Evolutionary conservation across 345 rosid genomes (phyloP).

Genomic region (Raphanus raphanistrum): DNA sequence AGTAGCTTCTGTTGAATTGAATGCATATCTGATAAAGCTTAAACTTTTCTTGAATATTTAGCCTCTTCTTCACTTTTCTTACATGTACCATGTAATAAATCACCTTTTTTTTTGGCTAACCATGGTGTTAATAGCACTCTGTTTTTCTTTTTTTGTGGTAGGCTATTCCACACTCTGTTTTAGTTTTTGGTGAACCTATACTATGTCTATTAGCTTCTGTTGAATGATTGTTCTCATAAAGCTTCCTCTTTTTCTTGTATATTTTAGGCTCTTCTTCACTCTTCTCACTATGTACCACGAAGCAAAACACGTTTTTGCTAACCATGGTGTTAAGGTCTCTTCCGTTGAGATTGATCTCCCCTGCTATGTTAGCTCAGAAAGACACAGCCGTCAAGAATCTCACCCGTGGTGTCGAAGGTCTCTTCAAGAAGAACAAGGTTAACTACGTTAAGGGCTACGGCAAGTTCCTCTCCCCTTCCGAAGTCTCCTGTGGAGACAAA

Average conservation of each 20-base stretch:
- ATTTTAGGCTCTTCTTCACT: conserved; percentile 86
- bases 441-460: conserved; percentile 95
- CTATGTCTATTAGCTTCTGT: no score
- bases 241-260: no score
- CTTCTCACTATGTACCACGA: conserved; percentile 98
- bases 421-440: conserved; percentile 97
- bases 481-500: conserved; percentile 87
- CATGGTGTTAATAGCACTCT: conserved; percentile 65
- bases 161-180: no score
- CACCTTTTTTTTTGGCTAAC: conserved; percentile 60
- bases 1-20: no score
- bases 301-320: conserved; percentile 81
- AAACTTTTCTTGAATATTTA: conserved; percentile 18
- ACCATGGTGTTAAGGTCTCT: conserved; percentile 85
- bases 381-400: conserved; percentile 89
- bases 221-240: no score
- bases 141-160: no score
- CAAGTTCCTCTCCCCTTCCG: conserved; percentile 78
- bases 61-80: conserved; percentile 99
- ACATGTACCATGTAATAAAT: conserved; percentile 91
- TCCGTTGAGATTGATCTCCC: conserved; percentile 90
- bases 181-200: no score
- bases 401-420: conserved; percentile 89
- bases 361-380: conserved; percentile 95
- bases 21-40: no score